Percentiles rank a stretch among this genome's conserved stretches.
Conservation (phyloP, 257 asterid genomes). For the Solanum verrucosum region DNA sequence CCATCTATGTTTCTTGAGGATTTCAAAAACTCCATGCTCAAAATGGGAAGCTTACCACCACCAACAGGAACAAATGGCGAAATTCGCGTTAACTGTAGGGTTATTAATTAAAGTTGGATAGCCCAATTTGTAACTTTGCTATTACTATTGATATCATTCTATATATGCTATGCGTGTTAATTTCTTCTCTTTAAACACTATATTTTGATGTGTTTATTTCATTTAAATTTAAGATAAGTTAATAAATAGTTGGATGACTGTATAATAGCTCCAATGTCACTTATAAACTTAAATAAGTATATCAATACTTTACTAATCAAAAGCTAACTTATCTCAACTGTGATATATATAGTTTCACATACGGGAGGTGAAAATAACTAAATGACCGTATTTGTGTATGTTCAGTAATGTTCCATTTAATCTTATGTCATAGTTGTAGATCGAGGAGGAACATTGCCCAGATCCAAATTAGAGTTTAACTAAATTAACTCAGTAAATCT, state of each 20-base stretch:
- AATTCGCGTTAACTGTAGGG: constrained; percentile 55
- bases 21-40: constrained; percentile 53
- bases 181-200: background rate
- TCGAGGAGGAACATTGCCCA: background rate
- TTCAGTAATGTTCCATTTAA: background rate
- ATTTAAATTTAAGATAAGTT: background rate
- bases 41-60: constrained; percentile 55
- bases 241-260: background rate
- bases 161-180: background rate
- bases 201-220: background rate
- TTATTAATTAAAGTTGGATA: background rate
- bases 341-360: background rate
- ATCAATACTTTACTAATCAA: background rate
- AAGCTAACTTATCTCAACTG: background rate
- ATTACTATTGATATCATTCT: background rate
- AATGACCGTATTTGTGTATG: background rate
- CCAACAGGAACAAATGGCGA: constrained; percentile 29
- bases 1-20: constrained; percentile 30
- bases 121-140: background rate
- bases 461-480: background rate
- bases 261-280: background rate
- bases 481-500: background rate
- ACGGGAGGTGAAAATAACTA: background rate
- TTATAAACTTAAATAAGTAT: background rate
- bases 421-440: background rate